Evolutionary conservation across 2,329 filamentous ascomycete species (phyloP).

Genomic region (Curvularia lunata): DNA sequence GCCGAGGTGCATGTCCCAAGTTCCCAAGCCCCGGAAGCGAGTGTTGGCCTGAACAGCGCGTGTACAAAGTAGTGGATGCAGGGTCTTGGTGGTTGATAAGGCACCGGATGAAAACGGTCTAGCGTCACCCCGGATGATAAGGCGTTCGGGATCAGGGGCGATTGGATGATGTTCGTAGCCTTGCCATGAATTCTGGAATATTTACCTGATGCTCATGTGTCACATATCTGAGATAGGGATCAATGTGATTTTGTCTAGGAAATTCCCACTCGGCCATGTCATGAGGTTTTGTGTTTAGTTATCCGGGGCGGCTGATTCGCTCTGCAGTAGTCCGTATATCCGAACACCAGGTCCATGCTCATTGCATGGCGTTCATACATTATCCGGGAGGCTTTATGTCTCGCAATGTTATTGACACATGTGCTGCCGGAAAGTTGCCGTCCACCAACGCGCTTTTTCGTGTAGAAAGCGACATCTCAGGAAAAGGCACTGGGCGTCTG

Average conservation of each 20-base stretch:
- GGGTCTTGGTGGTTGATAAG: slow-evolving; percentile 29
- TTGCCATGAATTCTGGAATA: slow-evolving; percentile 16
- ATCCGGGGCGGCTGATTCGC: slow-evolving; percentile 27
- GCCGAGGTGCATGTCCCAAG: slow-evolving; percentile 16
- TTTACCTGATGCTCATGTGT: slow-evolving; percentile 35
- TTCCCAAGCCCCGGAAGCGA: slow-evolving; percentile 17
- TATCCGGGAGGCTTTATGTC: slow-evolving; percentile 1
- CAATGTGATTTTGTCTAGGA: slow-evolving; percentile 22
- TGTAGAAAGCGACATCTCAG: neutral
- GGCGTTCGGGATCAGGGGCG: slow-evolving; percentile 17
- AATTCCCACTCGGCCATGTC: slow-evolving; percentile 17
- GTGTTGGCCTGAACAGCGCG: slow-evolving; percentile 9
- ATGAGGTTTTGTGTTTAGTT: slow-evolving; percentile 22
- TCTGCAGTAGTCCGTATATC: slow-evolving; percentile 27
- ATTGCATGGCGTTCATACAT: slow-evolving; percentile 7
- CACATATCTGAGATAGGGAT: slow-evolving; percentile 18
- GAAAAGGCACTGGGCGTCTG: neutral
- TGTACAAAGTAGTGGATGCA: slow-evolving; percentile 22
- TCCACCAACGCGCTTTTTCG: neutral
- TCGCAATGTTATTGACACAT: neutral
- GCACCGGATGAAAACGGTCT: slow-evolving; percentile 16
- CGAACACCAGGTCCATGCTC: slow-evolving; percentile 28
- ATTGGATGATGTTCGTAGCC: slow-evolving; percentile 22
- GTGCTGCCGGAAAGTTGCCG: neutral
- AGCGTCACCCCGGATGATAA: slow-evolving; percentile 27